phyloP scores from a whole-genome alignment of 176 grass and related monocot species.

The Alopecurus myosuroides region DNA sequence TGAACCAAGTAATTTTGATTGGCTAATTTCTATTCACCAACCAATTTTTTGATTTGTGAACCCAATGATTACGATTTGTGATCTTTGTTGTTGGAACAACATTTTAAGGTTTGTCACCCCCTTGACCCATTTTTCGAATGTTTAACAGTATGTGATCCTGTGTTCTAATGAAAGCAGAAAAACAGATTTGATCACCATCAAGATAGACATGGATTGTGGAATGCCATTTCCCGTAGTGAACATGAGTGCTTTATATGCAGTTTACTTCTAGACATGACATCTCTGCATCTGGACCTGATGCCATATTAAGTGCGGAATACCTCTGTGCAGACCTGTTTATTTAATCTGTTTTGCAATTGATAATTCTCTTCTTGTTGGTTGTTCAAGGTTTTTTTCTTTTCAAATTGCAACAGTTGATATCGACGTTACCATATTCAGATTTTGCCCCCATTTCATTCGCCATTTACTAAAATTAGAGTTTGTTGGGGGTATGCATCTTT shows the following conservation, averaged over 20 bases:
- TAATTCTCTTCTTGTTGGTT: no score
- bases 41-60: background rate
- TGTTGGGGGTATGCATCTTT: background rate
- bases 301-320: background rate
- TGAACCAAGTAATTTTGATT: background rate
- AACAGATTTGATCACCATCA: background rate
- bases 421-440: background rate
- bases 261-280: background rate
- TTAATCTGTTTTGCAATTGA: background rate
- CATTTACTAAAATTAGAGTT: background rate
- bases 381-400: background rate
- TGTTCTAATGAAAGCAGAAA: background rate
- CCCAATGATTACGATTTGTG: background rate
- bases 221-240: background rate
- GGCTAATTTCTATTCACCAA: background rate
- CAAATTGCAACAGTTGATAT: background rate
- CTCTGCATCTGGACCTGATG: background rate
- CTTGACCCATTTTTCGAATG: background rate
- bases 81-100: background rate
- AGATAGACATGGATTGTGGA: background rate
- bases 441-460: background rate
- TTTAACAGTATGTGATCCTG: background rate
- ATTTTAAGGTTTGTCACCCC: background rate
- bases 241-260: background rate
- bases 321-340: background rate